Conservation (phyloP, 139 green algal genomes). For the Tetratostichococcus sp. region DNA sequence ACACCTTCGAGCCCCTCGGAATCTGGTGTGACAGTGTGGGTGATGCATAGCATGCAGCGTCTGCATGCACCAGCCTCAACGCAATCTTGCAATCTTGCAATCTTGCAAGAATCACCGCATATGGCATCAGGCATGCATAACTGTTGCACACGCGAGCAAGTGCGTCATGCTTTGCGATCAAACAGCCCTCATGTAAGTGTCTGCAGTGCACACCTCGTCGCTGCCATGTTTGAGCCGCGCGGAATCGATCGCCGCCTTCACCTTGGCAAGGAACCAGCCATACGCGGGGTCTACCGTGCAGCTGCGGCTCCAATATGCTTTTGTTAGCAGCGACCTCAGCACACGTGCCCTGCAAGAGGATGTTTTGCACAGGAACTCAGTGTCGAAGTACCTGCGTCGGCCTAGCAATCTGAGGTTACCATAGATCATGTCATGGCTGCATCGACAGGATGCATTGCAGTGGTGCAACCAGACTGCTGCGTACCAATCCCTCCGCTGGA, state of each 20-base stretch:
- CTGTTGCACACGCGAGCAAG: no score
- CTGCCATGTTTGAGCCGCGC: slow-evolving; percentile 38
- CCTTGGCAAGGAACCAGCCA: slow-evolving; percentile 57
- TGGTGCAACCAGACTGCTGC: background rate
- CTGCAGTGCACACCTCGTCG: slow-evolving; percentile 14
- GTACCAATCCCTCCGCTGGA: slow-evolving; percentile 20
- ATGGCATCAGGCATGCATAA: no score
- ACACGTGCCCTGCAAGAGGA: slow-evolving; percentile 21
- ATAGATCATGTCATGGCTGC: background rate
- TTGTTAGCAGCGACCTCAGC: slow-evolving; percentile 35
- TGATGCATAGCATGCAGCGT: no score
- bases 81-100: no score
- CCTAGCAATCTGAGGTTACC: no score
- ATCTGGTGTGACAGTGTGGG: background rate
- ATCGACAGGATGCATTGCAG: background rate
- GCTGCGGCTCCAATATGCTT: slow-evolving; percentile 39
- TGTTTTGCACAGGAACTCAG: no score
- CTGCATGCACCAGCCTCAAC: background rate
- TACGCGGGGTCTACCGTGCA: slow-evolving; percentile 51
- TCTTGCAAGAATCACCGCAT: no score
- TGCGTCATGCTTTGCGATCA: no score
- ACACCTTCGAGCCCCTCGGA: background rate
- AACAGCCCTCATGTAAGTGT: no score
- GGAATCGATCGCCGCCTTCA: slow-evolving; percentile 41
- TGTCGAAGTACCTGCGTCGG: no score